Base-by-base conservation (phyloP, 208 protist genomes). In the Strigomonas oncopelti region DNA sequence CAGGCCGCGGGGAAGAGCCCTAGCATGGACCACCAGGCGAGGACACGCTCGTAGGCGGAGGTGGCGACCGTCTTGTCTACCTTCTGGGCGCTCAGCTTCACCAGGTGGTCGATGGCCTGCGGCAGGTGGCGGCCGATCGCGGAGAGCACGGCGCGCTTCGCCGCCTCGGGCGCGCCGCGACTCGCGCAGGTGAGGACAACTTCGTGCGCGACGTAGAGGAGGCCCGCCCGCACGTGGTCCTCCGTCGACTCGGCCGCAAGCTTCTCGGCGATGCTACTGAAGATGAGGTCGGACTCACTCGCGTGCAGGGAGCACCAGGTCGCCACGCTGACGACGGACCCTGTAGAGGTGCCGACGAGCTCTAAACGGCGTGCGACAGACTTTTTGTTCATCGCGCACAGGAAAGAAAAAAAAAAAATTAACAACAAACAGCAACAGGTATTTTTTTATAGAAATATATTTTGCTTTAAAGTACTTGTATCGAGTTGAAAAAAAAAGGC, bases 241-340 rank as follows among this genome's bases (percentile, higher is more conserved):
- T 70, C 69, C 13, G 84, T 92, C 20, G 68, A 60, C 9, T 65
- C 61, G 60, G 69, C 70, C 67, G 76, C 80, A 69, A 96, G 69
- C 55, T 78, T 75, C 27, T 89, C 86, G 32, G 69, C 69, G 5
- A 93, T 56, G 42, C 80, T 82, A 34, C 52, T 68, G 5, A 96
- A 53, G 38, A 96, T 84, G 29, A 83, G 66, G 32, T 91, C 88
- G 16, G 81, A 80, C 54, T 88, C 84, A 13, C 80, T 74, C 18
- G 86, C 83, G 69, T 96, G 91, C 45, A 96, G 65, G 5, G 86
- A 80, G 74, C 91, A 96, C 88, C 91, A 96, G 28, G 91, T 82
- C 34, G 88, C 91, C 20, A 89, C 78, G 51, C 84, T 87, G 24
- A 96, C 87, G 45, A 96, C 83, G 42, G 88, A 84, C 27, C 88